Conservation (phyloP, 208 protist genomes). For the Angomonas ambiguus region DNA sequence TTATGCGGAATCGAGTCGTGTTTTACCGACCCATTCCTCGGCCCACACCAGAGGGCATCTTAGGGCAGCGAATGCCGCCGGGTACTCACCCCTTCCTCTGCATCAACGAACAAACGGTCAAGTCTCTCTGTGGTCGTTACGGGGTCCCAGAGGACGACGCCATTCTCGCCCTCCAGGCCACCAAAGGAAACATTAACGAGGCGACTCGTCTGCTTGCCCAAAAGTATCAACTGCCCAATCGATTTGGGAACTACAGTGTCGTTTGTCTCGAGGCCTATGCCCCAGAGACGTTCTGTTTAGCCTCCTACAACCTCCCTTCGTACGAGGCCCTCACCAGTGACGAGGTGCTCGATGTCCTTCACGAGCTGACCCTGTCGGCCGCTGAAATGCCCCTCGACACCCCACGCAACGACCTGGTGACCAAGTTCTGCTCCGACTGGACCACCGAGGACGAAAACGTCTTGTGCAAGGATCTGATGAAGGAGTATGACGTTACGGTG, state of each 20-base stretch:
- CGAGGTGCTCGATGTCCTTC: slow-evolving; percentile 77
- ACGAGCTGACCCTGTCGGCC: slow-evolving; percentile 83
- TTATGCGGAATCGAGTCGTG: slow-evolving; percentile 76
- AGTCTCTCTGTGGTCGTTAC: slow-evolving; percentile 58
- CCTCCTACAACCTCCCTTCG: slow-evolving; percentile 63
- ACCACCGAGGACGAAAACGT: slow-evolving; percentile 64
- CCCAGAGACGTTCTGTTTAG: slow-evolving; percentile 81
- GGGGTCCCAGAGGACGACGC: slow-evolving; percentile 46
- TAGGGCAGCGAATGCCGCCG: slow-evolving; percentile 64
- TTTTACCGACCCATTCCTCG: slow-evolving; percentile 81
- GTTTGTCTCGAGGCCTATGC: slow-evolving; percentile 84
- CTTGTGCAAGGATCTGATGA: slow-evolving; percentile 38
- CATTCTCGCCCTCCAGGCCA: slow-evolving; percentile 39
- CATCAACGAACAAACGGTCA: slow-evolving; percentile 50
- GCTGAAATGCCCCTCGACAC: slow-evolving; percentile 79
- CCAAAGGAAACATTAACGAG: slow-evolving; percentile 59
- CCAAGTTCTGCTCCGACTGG: slow-evolving; percentile 69
- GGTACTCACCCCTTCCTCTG: slow-evolving; percentile 50
- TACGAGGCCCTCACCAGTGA: slow-evolving; percentile 58
- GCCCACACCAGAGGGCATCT: slow-evolving; percentile 17
- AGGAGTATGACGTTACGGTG: slow-evolving; percentile 56
- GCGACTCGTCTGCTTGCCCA: slow-evolving; percentile 50
- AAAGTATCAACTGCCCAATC: slow-evolving; percentile 17
- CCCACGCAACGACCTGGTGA: slow-evolving; percentile 34
- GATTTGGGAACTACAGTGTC: slow-evolving; percentile 67